Evolutionary conservation across 495 filamentous ascomycete species (phyloP).

Genomic region (Chlorociboria aeruginascens): DNA sequence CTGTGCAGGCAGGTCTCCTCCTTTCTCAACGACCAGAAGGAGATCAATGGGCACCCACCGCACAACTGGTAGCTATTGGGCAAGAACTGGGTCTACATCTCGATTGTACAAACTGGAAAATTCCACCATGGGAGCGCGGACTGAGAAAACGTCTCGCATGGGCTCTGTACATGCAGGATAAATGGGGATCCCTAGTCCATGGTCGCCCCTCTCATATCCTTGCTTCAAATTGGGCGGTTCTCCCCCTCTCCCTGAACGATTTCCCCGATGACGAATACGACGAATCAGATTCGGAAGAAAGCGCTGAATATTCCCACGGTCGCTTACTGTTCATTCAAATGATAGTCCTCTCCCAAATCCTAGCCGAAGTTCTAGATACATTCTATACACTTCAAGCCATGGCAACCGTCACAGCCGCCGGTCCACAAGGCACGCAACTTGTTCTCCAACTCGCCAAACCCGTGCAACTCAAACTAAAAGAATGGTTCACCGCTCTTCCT

Average conservation of each 20-base stretch:
- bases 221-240: constrained; percentile 72
- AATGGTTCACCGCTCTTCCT: constrained; percentile 65
- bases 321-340: constrained; percentile 59
- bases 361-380: constrained; percentile 65
- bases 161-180: constrained; percentile 89
- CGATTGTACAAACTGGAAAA: constrained; percentile 78
- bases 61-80: constrained; percentile 67
- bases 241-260: constrained; percentile 51
- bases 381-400: constrained; percentile 66
- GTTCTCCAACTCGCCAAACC: constrained; percentile 68
- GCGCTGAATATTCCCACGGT: constrained; percentile 54
- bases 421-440: constrained; percentile 43
- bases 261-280: constrained; percentile 54
- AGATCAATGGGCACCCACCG: constrained; percentile 76
- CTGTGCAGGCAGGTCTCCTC: constrained; percentile 81
- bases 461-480: constrained; percentile 70
- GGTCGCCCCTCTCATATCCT: constrained; percentile 79
- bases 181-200: constrained; percentile 81
- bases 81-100: constrained; percentile 81
- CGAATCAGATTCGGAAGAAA: constrained; percentile 44
- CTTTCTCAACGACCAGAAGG: constrained; percentile 81
- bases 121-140: constrained; percentile 76
- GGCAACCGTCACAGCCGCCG: constrained; percentile 34
- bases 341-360: constrained; percentile 61
- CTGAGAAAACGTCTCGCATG: constrained; percentile 76